These are phyloP conservation scores for Thraustotheca clavata DNA, from an alignment of 352 stramenopile genomes.

Conservation along the genomic window DNA sequence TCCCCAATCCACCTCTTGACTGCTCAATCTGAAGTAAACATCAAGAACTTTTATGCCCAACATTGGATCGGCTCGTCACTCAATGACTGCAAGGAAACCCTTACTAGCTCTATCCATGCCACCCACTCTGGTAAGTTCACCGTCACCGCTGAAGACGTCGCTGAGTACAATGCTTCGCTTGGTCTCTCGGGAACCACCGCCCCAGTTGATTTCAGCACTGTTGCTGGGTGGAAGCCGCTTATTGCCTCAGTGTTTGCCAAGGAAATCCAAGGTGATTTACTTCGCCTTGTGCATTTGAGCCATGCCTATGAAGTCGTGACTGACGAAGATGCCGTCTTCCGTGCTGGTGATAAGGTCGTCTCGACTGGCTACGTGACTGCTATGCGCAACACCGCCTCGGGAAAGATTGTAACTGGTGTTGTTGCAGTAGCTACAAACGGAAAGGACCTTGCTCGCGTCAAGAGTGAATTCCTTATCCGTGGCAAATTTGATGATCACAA, in stretches of 20 bases:
- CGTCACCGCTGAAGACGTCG: constrained; percentile 45
- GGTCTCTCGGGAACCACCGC: constrained; percentile 33
- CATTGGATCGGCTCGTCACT: constrained; percentile 62
- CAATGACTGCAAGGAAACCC: constrained; percentile 50
- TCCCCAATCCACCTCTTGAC: constrained; percentile 41
- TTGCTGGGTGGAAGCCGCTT: constrained; percentile 70
- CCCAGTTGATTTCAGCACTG: constrained; percentile 67
- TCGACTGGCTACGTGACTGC: constrained; percentile 62
- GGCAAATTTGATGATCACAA: constrained; percentile 67
- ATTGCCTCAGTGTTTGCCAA: constrained; percentile 80
- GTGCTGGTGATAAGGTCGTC: constrained; percentile 55
- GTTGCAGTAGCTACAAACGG: constrained; percentile 57
- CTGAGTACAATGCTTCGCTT: constrained; percentile 50
- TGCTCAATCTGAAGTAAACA: constrained; percentile 37
- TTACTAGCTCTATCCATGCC: constrained; percentile 44
- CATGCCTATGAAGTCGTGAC: constrained; percentile 68
- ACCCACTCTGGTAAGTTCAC: constrained; percentile 57
- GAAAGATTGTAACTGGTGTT: constrained; percentile 69
- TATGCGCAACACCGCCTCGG: constrained; percentile 64
- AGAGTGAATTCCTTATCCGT: constrained; percentile 80
- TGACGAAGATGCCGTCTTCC: constrained; percentile 33
- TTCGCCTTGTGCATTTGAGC: constrained; percentile 76
- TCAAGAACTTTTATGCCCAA: constrained; percentile 68
- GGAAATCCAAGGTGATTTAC: constrained; percentile 70
- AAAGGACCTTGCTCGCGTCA: constrained; percentile 53